A percentile compares a stretch with the other conserved stretches of the same genome.
phyloP scores from a whole-genome alignment of 352 stramenopile genomes.

The Pythium scleroteichum region DNA sequence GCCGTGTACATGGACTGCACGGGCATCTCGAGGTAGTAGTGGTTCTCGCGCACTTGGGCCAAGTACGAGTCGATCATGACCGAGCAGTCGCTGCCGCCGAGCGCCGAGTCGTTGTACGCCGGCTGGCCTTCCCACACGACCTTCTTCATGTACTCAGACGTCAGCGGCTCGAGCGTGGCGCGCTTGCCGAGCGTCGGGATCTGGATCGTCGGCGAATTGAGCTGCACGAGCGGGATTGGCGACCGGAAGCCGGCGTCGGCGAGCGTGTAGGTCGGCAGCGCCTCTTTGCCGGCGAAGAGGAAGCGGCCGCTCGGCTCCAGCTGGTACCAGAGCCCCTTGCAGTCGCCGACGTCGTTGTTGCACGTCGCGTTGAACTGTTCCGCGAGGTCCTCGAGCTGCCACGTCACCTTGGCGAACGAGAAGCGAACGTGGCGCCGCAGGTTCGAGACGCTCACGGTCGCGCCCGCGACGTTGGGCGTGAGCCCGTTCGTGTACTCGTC shows the following conservation, averaged over 20 bases:
- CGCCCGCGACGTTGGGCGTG: too few relatives aligned
- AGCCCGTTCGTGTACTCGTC: constrained; percentile 32
- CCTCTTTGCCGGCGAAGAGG: constrained; percentile 39
- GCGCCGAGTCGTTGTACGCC: constrained; percentile 13
- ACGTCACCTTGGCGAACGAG: constrained; percentile 43
- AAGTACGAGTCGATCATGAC: constrained; percentile 52
- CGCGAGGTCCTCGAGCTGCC: constrained; percentile 33
- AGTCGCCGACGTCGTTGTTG: constrained; percentile 24
- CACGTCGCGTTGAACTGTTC: constrained; percentile 40
- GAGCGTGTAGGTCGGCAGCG: constrained; percentile 30
- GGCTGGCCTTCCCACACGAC: constrained; percentile 7
- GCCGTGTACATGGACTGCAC: constrained; percentile 51
- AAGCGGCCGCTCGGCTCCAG: constrained; percentile 45
- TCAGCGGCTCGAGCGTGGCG: constrained; percentile 9
- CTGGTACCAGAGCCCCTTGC: constrained; percentile 42
- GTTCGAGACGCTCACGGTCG: constrained; percentile 34
- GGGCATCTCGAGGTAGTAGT: constrained; percentile 45
- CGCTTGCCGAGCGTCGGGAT: constrained; percentile 9
- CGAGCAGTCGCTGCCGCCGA: constrained; percentile 37
- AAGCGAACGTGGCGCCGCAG: constrained; percentile 43
- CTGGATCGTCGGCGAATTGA: constrained; percentile 35
- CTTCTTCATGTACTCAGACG: constrained; percentile 16
- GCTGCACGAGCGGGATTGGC: constrained; percentile 44
- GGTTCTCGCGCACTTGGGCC: constrained; percentile 40
- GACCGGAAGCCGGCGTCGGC: constrained; percentile 35